Base-by-base conservation (phyloP, 441 rosid genomes). In the Biscutella auriculata region DNA sequence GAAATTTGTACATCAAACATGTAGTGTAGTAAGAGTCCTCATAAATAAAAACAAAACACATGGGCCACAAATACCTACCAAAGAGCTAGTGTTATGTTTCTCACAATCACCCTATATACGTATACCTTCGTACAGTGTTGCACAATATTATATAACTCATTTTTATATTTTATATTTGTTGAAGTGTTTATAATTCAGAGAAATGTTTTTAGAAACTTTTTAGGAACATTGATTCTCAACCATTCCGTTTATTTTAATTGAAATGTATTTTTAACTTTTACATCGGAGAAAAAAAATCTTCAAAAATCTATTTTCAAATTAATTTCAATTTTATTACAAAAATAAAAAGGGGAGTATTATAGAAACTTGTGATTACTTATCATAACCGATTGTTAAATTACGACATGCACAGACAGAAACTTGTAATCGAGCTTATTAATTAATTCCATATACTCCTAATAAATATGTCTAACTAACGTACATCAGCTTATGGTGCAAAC, bases 51-150 rank as follows among this genome's bases (percentile, higher is more conserved):
- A 41, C 42, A 64, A 49, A 65, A 65, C 70, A 65, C 46, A 65
- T 66, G 43, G 70, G 65, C 60, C 65, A 66, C 9, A 34, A 44
- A 59, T 59, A 44, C 58, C 36, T 28, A 59, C 42, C 60, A 65
- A 66, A 25, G 65, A n/a, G n/a, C n/a, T n/a, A 59, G 52, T 66
- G 71, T 59, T 52, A 29, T 66, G 49, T 66, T 59, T 52, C 60
- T 44, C 17, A 16, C 23, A 26, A 66, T 27, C 9, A 50, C 46
- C 19, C 25, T 50, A 17, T 34, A 40, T 6, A 19, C 28, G 10
- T 27, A 33, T 8, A 53, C n/a, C 15, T 45, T 36, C 19, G 17
- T 37, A 36, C 27, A 54, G 29, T 48, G 15, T 56, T 56, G 27
- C 29, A 23, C 42, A 55, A 55, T n/a, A n/a, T n/a, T 30, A 27